phyloP scores from a whole-genome alignment of 768 basidiomycete species.

The Tephrocybe sp. region DNA sequence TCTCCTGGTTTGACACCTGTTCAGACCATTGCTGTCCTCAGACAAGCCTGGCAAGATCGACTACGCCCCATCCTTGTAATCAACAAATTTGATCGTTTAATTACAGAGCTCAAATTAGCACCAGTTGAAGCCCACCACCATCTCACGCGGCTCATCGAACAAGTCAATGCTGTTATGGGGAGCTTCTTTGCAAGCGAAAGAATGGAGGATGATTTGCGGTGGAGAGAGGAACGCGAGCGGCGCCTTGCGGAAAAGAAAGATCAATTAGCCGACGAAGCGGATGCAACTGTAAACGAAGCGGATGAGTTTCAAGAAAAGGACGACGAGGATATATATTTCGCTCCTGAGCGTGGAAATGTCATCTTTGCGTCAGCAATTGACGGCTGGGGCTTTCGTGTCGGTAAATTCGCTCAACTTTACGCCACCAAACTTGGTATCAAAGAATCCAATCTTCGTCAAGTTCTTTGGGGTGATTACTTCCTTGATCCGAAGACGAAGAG shows the following conservation, averaged over 20 bases:
- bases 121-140: slow-evolving; percentile 95
- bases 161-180: slow-evolving; percentile 98
- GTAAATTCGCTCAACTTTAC: slow-evolving; percentile 92
- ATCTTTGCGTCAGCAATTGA: slow-evolving; percentile 95
- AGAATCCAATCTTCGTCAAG: slow-evolving; percentile 80
- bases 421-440: slow-evolving; percentile 88
- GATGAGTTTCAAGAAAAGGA: slow-evolving; percentile 92
- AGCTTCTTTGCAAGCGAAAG: slow-evolving; percentile 92
- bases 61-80: slow-evolving; percentile 91
- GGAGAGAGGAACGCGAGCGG: slow-evolving; percentile 90
- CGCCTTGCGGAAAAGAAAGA: slow-evolving; percentile 79
- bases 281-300: slow-evolving; percentile 55
- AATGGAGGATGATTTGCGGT: slow-evolving; percentile 94
- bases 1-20: not conserved
- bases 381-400: slow-evolving; percentile 96
- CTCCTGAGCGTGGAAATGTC: slow-evolving; percentile 93
- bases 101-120: slow-evolving; percentile 89
- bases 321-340: slow-evolving; percentile 97
- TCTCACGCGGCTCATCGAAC: slow-evolving; percentile 89
- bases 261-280: slow-evolving; percentile 62
- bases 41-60: slow-evolving; percentile 92
- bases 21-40: slow-evolving; percentile 91
- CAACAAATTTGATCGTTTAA: slow-evolving; percentile 94
- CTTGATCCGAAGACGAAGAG: slow-evolving; percentile 95
- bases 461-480: slow-evolving; percentile 97